Evolutionary conservation across 345 rosid species (phyloP).

Genomic region (Melastoma malabathricum): DNA sequence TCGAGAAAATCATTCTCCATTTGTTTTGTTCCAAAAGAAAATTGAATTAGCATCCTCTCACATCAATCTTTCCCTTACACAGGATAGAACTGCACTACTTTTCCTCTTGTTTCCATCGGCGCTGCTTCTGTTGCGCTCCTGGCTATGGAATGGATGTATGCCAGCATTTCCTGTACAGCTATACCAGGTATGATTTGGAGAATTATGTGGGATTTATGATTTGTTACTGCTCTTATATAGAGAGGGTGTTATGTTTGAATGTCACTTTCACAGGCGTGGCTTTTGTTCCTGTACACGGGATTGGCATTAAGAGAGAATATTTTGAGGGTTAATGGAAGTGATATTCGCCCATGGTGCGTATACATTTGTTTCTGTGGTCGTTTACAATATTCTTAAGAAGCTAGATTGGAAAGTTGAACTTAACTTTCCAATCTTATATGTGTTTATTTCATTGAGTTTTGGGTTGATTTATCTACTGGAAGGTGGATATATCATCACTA

Average conservation of each 20-base stretch:
- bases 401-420: no score
- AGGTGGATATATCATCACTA: conserved; percentile 99
- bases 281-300: conserved; percentile 85
- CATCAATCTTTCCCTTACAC: conserved; percentile 16
- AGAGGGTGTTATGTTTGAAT: no score
- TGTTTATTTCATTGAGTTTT: background rate
- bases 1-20: no score
- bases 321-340: conserved; percentile 92
- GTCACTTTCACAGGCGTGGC: conserved; percentile 53
- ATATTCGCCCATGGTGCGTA: conserved; percentile 84
- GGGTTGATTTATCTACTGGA: conserved; percentile 9
- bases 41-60: background rate
- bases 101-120: conserved; percentile 77
- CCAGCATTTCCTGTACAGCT: conserved; percentile 94
- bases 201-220: background rate
- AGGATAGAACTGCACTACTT: conserved; percentile 92
- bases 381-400: conserved; percentile 1
- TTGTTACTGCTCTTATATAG: background rate
- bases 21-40: background rate
- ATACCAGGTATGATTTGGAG: conserved; percentile 42
- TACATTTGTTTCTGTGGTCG: background rate
- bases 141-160: conserved; percentile 83
- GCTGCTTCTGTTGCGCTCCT: conserved; percentile 60
- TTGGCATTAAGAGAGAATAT: conserved; percentile 94
- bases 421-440: background rate